Conservation (phyloP, 2,329 filamentous ascomycete species). For the Penicillium sp. region DNA sequence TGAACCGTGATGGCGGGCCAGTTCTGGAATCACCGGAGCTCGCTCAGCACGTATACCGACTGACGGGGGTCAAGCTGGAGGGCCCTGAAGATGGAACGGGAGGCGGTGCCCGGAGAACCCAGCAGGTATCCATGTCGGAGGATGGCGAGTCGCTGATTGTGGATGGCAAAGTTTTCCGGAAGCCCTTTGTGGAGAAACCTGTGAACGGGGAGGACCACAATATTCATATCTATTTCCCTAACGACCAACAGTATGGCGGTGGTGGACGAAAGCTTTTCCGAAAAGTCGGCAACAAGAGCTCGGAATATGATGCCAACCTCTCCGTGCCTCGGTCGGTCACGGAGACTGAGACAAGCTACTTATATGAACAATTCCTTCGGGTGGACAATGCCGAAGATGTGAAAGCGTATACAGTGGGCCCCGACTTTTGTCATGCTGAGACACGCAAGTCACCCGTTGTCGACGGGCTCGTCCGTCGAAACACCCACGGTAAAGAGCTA, state of each 20-base stretch:
- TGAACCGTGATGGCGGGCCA: conserved; percentile 91
- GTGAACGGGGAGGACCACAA: conserved; percentile 99
- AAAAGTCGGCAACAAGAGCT: conserved; percentile 99
- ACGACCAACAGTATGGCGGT: conserved; percentile 69
- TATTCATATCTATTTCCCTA: conserved; percentile 95
- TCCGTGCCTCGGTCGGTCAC: conserved; percentile 76
- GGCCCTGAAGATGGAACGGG: conserved; percentile 68
- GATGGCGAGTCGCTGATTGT: conserved; percentile 86
- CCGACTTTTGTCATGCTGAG: conserved; percentile 91
- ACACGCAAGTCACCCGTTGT: conserved; percentile 97
- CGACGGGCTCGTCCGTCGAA: conserved; percentile 90
- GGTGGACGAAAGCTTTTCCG: conserved; percentile 90
- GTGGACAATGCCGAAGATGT: conserved; percentile 98
- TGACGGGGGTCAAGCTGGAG: conserved; percentile 75
- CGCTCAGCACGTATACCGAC: conserved; percentile 74
- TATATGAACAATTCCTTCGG: conserved; percentile 96
- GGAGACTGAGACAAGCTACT: conserved; percentile 79
- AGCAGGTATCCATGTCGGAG: conserved; percentile 81
- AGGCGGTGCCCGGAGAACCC: conserved; percentile 57
- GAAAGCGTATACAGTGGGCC: conserved; percentile 96
- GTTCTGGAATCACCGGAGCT: conserved; percentile 75
- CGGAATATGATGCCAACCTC: conserved; percentile 82
- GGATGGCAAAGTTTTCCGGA: conserved; percentile 77
- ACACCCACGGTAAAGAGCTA: conserved; percentile 95
- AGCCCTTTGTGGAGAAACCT: conserved; percentile 97